Percentiles rank a stretch among this genome's conserved stretches.
phyloP scores from a whole-genome alignment of 1,284 basidiomycete species.

The Tilletia caries region DNA sequence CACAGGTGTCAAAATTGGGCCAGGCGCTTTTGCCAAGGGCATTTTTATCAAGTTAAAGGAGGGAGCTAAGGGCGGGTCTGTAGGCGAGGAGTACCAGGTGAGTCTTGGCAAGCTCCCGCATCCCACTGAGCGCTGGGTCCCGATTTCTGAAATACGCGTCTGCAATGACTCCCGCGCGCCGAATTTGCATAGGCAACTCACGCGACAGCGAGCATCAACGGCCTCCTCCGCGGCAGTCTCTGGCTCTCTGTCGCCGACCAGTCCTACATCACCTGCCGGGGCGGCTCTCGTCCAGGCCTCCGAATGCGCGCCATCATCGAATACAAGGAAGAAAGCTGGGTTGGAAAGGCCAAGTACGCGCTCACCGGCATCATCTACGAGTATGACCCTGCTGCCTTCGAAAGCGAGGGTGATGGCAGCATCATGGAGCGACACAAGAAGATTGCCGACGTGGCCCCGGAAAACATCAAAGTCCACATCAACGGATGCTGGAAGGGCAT shows the following conservation, averaged over 20 bases:
- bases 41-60: conserved; percentile 59
- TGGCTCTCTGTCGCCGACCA: conserved; percentile 75
- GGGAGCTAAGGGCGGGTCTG: background rate
- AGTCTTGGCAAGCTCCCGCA: no score
- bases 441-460: background rate
- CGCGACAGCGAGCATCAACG: conserved; percentile 80
- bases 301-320: conserved; percentile 76
- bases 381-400: conserved; percentile 55
- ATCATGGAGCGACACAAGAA: background rate
- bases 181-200: conserved; percentile 60
- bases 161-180: no score
- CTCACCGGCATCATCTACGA: conserved; percentile 83
- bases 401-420: background rate
- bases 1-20: conserved; percentile 59
- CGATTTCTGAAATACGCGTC: no score
- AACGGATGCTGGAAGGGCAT: background rate
- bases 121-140: no score
- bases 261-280: conserved; percentile 76
- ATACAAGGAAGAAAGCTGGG: conserved; percentile 95
- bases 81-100: conserved; percentile 5
- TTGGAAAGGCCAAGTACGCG: conserved; percentile 77
- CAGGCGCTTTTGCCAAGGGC: conserved; percentile 62
- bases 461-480: background rate
- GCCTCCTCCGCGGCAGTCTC: conserved; percentile 77
- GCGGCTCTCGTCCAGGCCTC: conserved; percentile 61